Percentiles rank a stretch among this genome's conserved stretches.
phyloP scores from a whole-genome alignment of 2,329 filamentous ascomycete genomes.

The Didymella pinodella region DNA sequence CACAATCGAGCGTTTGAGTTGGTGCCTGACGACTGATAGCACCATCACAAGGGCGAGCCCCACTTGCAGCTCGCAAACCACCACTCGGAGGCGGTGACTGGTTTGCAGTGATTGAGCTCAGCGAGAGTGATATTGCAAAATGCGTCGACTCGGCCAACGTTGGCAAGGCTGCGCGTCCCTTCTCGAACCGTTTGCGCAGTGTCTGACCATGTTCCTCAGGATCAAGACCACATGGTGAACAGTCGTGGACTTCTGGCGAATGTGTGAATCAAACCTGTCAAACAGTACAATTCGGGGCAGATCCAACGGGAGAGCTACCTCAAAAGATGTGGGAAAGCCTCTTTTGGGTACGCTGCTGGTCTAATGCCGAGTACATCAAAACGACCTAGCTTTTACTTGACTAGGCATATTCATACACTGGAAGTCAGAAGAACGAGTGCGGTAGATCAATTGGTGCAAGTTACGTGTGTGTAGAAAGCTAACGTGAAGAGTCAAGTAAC shows the following conservation, averaged over 20 bases:
- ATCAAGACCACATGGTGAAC: background rate
- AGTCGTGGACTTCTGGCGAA: background rate
- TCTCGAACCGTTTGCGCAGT: slow-evolving; percentile 1
- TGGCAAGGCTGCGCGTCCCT: background rate
- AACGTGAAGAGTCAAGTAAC: too few species aligned
- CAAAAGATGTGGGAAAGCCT: background rate
- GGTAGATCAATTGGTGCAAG: too few species aligned
- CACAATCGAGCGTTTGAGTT: slow-evolving; percentile 31
- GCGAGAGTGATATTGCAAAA: background rate
- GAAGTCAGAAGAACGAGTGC: too few species aligned
- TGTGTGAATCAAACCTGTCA: background rate
- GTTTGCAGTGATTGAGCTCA: background rate
- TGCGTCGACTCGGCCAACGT: background rate
- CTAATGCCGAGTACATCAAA: background rate
- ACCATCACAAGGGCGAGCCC: slow-evolving; percentile 12
- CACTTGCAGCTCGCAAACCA: slow-evolving; percentile 7
- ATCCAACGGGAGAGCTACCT: background rate
- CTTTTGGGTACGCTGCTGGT: background rate
- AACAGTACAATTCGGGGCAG: background rate
- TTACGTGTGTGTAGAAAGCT: too few species aligned
- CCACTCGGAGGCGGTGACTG: background rate
- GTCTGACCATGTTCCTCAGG: background rate
- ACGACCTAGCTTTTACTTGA: background rate
- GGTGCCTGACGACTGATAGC: slow-evolving; percentile 22
- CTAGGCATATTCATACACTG: too few species aligned